Evolutionary conservation across 2,329 filamentous ascomycete species (phyloP).

Genomic region (Scedosporium dehoogii): DNA sequence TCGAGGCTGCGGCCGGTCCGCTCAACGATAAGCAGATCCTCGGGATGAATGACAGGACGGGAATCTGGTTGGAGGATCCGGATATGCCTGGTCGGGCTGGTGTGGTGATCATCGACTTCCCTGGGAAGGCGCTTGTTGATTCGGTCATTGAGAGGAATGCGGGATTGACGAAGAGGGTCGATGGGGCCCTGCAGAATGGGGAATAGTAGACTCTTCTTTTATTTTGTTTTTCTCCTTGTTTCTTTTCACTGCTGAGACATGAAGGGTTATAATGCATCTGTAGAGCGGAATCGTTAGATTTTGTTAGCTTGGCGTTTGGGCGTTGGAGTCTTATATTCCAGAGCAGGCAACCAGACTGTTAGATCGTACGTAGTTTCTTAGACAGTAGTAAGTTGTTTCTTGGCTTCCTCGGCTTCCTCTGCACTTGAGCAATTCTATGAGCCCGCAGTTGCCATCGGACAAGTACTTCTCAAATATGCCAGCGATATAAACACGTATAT

Average conservation of each 20-base stretch:
- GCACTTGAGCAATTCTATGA: no score
- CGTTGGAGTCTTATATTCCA: background rate
- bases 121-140: slow-evolving; percentile 30
- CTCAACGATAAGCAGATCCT: slow-evolving; percentile 24
- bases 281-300: background rate
- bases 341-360: no score
- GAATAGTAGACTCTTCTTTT: background rate
- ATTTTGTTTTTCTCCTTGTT: no score
- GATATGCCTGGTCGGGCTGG: slow-evolving; percentile 25
- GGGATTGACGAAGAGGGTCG: slow-evolving; percentile 11
- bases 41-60: slow-evolving; percentile 42
- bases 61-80: slow-evolving; percentile 27
- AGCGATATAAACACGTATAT: background rate
- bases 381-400: background rate
- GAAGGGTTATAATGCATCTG: background rate
- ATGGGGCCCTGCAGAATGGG: background rate
- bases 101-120: slow-evolving; percentile 39
- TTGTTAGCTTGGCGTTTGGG: background rate
- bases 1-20: slow-evolving; percentile 39
- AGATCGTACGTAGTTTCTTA: background rate
- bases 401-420: no score
- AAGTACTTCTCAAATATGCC: background rate
- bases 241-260: background rate
- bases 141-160: slow-evolving; percentile 31
- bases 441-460: background rate